Evolutionary conservation across 2,329 filamentous ascomycete genomes (phyloP), one percentile per base, ranked within the genome.

Genomic region (Gyromitra esculenta): DNA sequence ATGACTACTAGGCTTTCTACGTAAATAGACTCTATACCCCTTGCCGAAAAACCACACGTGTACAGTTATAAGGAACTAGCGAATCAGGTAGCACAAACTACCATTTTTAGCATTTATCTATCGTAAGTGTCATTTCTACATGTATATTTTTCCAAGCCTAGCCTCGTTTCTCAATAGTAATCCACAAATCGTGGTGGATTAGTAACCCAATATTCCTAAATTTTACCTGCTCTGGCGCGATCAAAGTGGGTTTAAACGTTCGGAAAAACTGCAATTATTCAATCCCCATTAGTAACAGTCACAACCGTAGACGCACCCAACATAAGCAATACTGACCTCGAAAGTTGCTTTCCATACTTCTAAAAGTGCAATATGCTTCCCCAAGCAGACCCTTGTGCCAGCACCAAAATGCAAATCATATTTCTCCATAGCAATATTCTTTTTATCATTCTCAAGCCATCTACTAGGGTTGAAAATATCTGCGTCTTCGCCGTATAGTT

Each of bases 391-490:
- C 9, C 71, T 57, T 8, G 45, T 18, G 7, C 64, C 71, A 7
- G 11, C 9, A 2, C 64, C 63, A 60, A 67, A 74, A 37, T 69
- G 56, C 2, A 74, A 13, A n/a, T 56, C 56, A 13, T 63, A 13
- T 5, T 18, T 50, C n/a, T 85, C 84, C 35, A 84, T 0, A 81
- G 35, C n/a, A 83, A 83, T 0, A 76, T 73, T 48, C 56, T 41
- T 31, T 5, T 9, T 18, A 0, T 80, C 48, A 0, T 79, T 41
- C 0, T 80, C 82, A 0, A 87, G 77, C 86, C 86, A 88, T 9
- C 87, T 81, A 80, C 87, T 86, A 0, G 86, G 87, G 0, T 84
- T 83, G 80, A 87, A 88, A 0, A 83, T 79, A 0, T 84, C 81
- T 0, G 85, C 84, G 73, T 88, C 86, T 1, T 79, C 74, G 3